Conservation (phyloP, 768 basidiomycete genomes). For the Boletus reticulatus region DNA sequence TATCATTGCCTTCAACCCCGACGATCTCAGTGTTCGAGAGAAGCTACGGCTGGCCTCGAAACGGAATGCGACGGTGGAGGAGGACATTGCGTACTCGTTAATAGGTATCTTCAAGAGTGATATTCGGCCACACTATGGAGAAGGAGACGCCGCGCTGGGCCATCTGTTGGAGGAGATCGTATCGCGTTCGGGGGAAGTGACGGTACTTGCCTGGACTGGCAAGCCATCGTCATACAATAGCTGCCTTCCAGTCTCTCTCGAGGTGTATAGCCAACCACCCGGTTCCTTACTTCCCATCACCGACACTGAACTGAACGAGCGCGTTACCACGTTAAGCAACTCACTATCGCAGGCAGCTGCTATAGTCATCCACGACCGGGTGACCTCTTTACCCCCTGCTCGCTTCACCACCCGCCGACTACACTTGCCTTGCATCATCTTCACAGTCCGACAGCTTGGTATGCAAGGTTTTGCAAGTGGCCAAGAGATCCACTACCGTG, state of each 20-base stretch:
- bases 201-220: conserved; percentile 4
- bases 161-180: conserved; percentile 7
- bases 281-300: neutral
- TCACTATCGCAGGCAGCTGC: neutral
- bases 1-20: conserved; percentile 1
- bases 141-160: neutral
- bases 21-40: conserved; percentile 2
- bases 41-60: conserved; percentile 10
- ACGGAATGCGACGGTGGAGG: neutral
- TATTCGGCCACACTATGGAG: conserved; percentile 4
- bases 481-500: neutral
- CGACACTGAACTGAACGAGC: neutral
- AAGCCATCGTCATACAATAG: conserved; percentile 5
- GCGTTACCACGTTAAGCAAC: neutral
- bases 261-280: neutral
- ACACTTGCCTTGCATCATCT: neutral
- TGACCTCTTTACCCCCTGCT: neutral
- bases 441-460: neutral
- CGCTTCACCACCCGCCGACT: neutral
- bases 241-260: conserved; percentile 4
- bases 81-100: conserved; percentile 4
- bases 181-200: neutral
- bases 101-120: conserved; percentile 1
- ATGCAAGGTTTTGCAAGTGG: neutral
- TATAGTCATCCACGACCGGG: neutral